Conservation (phyloP, 805 yeast species). For the Saccharomycopsis lassenensis region DNA sequence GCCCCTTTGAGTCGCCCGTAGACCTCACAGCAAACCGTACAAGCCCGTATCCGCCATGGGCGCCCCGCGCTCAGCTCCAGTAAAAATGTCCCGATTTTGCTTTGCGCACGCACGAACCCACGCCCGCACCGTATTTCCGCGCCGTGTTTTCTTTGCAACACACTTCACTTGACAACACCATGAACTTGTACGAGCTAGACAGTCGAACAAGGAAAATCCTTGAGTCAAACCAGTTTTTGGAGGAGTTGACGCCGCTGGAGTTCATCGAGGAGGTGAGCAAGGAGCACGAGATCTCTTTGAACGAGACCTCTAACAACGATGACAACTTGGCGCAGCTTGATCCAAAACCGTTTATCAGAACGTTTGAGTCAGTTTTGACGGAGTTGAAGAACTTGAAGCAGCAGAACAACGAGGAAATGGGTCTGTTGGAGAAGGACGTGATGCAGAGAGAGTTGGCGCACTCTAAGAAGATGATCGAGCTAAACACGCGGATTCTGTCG, state of each 20-base stretch:
- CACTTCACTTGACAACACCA: no score
- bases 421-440: constrained; percentile 44
- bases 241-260: constrained; percentile 62
- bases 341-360: constrained; percentile 89
- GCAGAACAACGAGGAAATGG: constrained; percentile 42
- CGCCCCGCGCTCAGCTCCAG: no score
- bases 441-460: constrained; percentile 54
- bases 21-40: no score
- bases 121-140: no score
- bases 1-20: no score
- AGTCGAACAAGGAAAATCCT: constrained; percentile 12
- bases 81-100: no score
- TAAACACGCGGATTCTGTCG: constrained; percentile 36
- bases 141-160: no score
- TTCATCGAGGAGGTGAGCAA: constrained; percentile 72
- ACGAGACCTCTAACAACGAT: constrained; percentile 21
- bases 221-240: constrained; percentile 20
- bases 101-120: no score
- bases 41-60: no score
- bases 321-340: constrained; percentile 36
- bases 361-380: constrained; percentile 75
- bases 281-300: constrained; percentile 38
- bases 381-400: constrained; percentile 54
- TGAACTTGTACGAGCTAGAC: constrained; percentile 18
- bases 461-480: constrained; percentile 49